Evolutionary conservation across 768 basidiomycete species (phyloP), one percentile per base, ranked within the genome.

Genomic region (Russula lepida): DNA sequence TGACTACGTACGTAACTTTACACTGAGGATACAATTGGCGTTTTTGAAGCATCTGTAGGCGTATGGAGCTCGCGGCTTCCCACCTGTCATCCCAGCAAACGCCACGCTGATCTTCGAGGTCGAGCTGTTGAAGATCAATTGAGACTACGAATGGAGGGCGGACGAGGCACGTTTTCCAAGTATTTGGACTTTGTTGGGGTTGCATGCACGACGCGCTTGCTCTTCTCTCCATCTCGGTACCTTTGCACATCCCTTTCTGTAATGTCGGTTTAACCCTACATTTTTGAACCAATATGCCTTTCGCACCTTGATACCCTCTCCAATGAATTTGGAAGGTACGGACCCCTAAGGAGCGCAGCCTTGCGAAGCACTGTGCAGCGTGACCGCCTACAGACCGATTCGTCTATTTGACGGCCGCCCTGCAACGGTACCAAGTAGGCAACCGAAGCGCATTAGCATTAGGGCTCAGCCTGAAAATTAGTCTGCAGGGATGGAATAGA

Each of bases 21-120:
- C 57, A 54, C 49, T 48, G 46, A 48, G 49, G 23, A 27, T 59
- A 64, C 50, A 21, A 54, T 46, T 54, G 47, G 28, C 48, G 21
- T 35, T 33, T 33, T 58, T 41, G 37, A 56, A 53, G 9, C 48
- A 56, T 32, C 25, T 64, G 48, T 54, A 91, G 88, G 88, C 78
- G 50, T 91, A 92, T 65, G 90, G 89, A 15, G 23, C 73, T 27
- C 80, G 85, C 21, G 91, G 92, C 8, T 91, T 86, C 74, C 84
- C 85, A 9, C 88, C 88, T 21, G 76, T 88, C 63, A 93, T 93
- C 72, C 90, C 90, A 13, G 70, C 86, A 66, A 84, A 92, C 70
- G 71, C 88, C 5, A 84, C 80, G 13, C 79, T 95, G 71, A 79
- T 74, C 63, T 94, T 94, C 69, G 89, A 92, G 74, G 89, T 95